These are phyloP conservation scores for Arachis stenosperma DNA, from an alignment of 306 rosid species.

Conservation along the genomic window DNA sequence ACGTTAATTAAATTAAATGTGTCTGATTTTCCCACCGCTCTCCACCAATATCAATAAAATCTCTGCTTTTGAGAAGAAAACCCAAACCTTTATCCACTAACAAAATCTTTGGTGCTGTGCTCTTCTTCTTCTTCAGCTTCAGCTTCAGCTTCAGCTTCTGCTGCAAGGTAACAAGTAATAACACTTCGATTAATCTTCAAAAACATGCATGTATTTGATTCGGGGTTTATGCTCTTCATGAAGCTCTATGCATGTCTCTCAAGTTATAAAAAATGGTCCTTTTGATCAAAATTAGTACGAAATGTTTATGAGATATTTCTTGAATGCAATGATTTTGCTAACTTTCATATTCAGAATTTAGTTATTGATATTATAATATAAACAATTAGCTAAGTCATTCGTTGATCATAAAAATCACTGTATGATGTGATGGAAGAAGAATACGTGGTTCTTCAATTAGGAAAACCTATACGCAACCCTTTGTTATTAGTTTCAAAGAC, in stretches of 20 bases:
- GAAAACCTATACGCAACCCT: constrained; percentile 29
- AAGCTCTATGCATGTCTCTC: background rate
- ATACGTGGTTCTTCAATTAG: constrained; percentile 19
- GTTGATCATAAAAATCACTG: constrained; percentile 21
- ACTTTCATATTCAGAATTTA: too few species aligned
- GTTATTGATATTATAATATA: too few species aligned
- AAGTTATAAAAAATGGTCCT: background rate
- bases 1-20: constrained; percentile 5
- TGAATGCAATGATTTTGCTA: too few species aligned
- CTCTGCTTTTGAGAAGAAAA: constrained; percentile 27
- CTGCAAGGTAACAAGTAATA: constrained; percentile 39
- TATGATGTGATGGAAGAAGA: constrained; percentile 22
- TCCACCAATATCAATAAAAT: background rate
- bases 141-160: constrained; percentile 31
- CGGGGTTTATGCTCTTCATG: background rate
- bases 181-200: background rate
- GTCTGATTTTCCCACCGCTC: constrained; percentile 24
- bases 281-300: background rate
- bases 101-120: background rate
- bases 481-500: constrained; percentile 11
- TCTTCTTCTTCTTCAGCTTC: constrained; percentile 33
- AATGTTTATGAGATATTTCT: background rate
- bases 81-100: constrained; percentile 15
- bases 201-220: background rate
- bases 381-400: background rate